These are phyloP conservation scores for Salvia hispanica DNA, from an alignment of 257 asterid genomes.

Conservation along the genomic window DNA sequence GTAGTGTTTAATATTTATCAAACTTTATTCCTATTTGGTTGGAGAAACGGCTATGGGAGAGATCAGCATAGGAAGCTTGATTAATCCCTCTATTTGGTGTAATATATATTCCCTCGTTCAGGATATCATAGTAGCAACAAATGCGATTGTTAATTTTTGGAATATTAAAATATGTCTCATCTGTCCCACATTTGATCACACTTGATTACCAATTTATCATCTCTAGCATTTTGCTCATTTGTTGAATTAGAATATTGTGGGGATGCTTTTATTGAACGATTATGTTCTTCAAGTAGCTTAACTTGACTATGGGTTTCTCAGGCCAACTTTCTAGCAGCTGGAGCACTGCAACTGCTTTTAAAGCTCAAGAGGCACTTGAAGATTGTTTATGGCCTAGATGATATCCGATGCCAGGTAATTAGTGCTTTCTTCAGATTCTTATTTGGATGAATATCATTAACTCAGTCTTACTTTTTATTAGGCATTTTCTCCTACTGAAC, in stretches of 20 bases:
- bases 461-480: constrained; percentile 36
- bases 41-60: background rate
- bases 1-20: background rate
- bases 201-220: constrained; percentile 11
- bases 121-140: constrained; percentile 17
- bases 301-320: constrained; percentile 39
- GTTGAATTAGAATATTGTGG: constrained; percentile 8
- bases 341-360: constrained; percentile 88
- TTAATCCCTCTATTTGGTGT: constrained; percentile 17
- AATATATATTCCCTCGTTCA: background rate
- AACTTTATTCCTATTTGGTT: background rate
- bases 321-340: constrained; percentile 83
- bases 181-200: background rate
- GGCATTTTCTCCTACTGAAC: constrained; percentile 88
- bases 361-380: constrained; percentile 93
- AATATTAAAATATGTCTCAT: background rate
- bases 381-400: constrained; percentile 82
- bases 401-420: constrained; percentile 84
- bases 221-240: background rate
- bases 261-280: constrained; percentile 7
- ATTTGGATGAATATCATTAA: constrained; percentile 22
- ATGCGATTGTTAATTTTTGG: background rate
- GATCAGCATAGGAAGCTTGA: background rate
- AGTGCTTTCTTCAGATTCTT: constrained; percentile 27
- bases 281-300: constrained; percentile 20